Conservation (phyloP, 2,329 filamentous ascomycete genomes). For the Samsoniella hepiali region DNA sequence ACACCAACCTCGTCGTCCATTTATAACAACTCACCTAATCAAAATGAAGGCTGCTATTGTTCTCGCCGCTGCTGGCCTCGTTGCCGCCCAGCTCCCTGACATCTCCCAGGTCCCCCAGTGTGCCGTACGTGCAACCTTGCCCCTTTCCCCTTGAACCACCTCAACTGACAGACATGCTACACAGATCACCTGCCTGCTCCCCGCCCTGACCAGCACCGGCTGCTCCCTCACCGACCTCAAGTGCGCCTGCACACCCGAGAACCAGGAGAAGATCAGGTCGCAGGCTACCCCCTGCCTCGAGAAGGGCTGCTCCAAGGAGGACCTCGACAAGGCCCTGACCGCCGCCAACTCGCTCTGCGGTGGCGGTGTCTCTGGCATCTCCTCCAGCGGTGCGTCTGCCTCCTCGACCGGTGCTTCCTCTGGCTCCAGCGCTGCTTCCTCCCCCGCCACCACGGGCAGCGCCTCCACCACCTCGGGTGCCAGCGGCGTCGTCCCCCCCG, state of each 20-base stretch:
- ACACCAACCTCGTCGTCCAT: neutral
- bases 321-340: slow-evolving; percentile 32
- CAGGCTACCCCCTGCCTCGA: slow-evolving; percentile 33
- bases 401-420: neutral
- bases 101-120: slow-evolving; percentile 36
- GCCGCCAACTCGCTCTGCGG: slow-evolving; percentile 29
- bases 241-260: slow-evolving; percentile 38
- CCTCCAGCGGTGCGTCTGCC: slow-evolving; percentile 14
- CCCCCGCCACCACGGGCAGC: slow-evolving; percentile 15
- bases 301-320: slow-evolving; percentile 32
- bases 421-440: slow-evolving; percentile 10
- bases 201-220: slow-evolving; percentile 35
- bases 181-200: slow-evolving; percentile 34
- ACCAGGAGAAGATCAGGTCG: slow-evolving; percentile 30
- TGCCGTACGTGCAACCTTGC: slow-evolving; percentile 35
- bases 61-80: slow-evolving; percentile 34
- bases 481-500: slow-evolving; percentile 5
- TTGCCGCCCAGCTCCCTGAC: slow-evolving; percentile 34
- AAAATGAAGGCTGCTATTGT: slow-evolving; percentile 42
- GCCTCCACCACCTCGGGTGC: neutral
- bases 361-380: neutral
- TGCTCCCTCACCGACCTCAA: slow-evolving; percentile 35
- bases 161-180: slow-evolving; percentile 9
- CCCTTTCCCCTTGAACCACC: neutral
- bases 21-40: slow-evolving; percentile 17